Evolutionary conservation across 2,329 filamentous ascomycete genomes (phyloP).

Genomic region (Scedosporium apiospermum): DNA sequence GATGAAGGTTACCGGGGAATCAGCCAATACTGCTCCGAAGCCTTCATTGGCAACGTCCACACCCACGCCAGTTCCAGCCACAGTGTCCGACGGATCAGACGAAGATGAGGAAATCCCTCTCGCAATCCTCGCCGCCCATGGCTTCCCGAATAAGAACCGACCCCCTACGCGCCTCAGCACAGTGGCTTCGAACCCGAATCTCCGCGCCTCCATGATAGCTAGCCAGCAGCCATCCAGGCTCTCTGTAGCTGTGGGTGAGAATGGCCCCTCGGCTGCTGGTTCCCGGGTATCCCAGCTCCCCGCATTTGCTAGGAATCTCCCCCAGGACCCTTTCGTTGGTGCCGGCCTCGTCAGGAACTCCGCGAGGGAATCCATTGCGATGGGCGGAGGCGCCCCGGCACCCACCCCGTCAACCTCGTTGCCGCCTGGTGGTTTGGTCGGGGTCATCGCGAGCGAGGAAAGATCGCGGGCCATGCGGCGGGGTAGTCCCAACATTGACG

Average conservation of each 20-base stretch:
- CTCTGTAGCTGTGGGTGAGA: slow-evolving; percentile 2
- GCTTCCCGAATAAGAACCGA: slow-evolving; percentile 71
- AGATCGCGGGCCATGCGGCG: slow-evolving; percentile 66
- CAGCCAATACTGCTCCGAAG: slow-evolving; percentile 25
- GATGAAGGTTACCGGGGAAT: slow-evolving; percentile 88
- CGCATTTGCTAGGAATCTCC: slow-evolving; percentile 72
- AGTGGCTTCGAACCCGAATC: slow-evolving; percentile 62
- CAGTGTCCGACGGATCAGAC: slow-evolving; percentile 47
- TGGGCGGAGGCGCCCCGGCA: slow-evolving; percentile 46
- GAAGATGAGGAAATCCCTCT: slow-evolving; percentile 86
- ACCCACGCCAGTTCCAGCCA: slow-evolving; percentile 26
- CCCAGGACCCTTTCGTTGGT: slow-evolving; percentile 76
- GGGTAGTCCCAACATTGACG: slow-evolving; percentile 63
- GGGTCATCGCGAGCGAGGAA: slow-evolving; percentile 81
- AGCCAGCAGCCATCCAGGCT: slow-evolving; percentile 29
- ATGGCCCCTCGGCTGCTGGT: background rate
- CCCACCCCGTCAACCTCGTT: slow-evolving; percentile 20
- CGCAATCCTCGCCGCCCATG: slow-evolving; percentile 78
- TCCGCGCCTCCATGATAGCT: slow-evolving; percentile 42
- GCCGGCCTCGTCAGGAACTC: slow-evolving; percentile 64
- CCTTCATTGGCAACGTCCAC: slow-evolving; percentile 12
- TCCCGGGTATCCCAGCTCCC: slow-evolving; percentile 44
- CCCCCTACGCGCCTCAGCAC: slow-evolving; percentile 59
- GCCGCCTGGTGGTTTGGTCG: slow-evolving; percentile 71
- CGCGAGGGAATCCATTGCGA: slow-evolving; percentile 64